Conservation (phyloP, 768 basidiomycete species). For the Suillus hirtellus region DNA sequence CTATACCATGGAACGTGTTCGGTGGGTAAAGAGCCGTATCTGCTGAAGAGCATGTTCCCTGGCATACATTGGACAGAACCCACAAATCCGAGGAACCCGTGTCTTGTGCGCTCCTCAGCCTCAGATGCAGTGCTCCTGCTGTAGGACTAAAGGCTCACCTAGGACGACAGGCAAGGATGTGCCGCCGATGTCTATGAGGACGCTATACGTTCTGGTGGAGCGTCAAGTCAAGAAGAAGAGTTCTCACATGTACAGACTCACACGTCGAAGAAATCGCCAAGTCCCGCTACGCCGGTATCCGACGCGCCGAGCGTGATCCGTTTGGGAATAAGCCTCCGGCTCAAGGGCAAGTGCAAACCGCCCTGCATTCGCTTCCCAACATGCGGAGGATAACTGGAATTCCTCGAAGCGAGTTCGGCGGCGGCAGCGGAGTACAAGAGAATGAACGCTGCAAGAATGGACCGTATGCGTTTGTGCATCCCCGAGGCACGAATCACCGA, state of each 20-base stretch:
- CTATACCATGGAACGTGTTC: constrained; percentile 45
- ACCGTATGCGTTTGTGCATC: background rate
- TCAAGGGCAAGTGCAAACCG: constrained; percentile 29
- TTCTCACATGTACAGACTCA: constrained; percentile 32
- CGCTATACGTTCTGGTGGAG: constrained; percentile 57
- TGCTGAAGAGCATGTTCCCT: constrained; percentile 37
- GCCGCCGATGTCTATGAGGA: constrained; percentile 57
- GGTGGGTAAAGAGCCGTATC: constrained; percentile 51
- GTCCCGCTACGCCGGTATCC: constrained; percentile 42
- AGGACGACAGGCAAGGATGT: constrained; percentile 56
- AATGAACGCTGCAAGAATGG: background rate
- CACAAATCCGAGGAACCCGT: constrained; percentile 81
- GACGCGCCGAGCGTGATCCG: constrained; percentile 15
- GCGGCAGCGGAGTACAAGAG: background rate
- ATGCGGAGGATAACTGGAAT: background rate
- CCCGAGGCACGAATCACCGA: background rate
- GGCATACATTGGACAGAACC: constrained; percentile 63
- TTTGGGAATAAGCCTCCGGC: constrained; percentile 8
- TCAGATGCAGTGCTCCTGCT: background rate
- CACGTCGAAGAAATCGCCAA: constrained; percentile 67
- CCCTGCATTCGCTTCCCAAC: constrained; percentile 13
- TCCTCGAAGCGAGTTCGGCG: background rate
- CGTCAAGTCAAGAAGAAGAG: constrained; percentile 2
- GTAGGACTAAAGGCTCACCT: constrained; percentile 39
- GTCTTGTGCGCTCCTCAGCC: constrained; percentile 41